Evolutionary conservation across 2,329 filamentous ascomycete species (phyloP), one percentile per base, ranked within the genome.

Genomic region (Claviceps cyperi): DNA sequence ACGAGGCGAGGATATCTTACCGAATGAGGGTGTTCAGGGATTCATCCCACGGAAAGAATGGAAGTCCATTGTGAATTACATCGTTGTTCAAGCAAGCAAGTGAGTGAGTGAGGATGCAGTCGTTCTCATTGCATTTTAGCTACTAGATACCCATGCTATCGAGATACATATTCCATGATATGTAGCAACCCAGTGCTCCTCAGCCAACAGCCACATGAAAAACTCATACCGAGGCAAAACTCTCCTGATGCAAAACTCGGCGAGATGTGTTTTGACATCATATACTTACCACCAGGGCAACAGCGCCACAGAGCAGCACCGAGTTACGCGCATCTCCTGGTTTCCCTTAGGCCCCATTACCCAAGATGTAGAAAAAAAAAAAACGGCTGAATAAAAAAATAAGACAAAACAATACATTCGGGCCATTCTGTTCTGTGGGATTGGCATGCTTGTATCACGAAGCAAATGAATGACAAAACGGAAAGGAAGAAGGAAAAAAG

Each of bases 11-110:
- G 79, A 86, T 22, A 72, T 85, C 3, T 66, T 86, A 45, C 62
- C 58, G 21, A 80, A 86, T 56, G 80, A 84, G 57, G 73, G 73
- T 0, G 76, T 85, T 2, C 60, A 66, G 19, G 71, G 69, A 1
- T 85, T 77, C 60, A 60, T 75, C 5, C 70, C 71, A 4, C 68
- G 82, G 49, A 77, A 74, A 58, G 79, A 79, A 5, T 86, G 82
- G 82, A 71, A 58, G 41, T 64, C 71, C 3, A 64, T 73, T 3
- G 45, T 74, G 50, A 66, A 66, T 21, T 69, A 13, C n/a, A n/a
- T n/a, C n/a, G 21, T 21, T 9, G 8, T 28, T 8, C 7, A 8
- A 32, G 28, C 2, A 7, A 28, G 24, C 8, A 11, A 32, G 9
- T 28, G 28, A 28, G 28, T 11, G 54, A 61, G 5, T 17, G 17